These are phyloP conservation scores for Nakaseomyces uthaithaninus DNA, from an alignment of 1,139 yeast genomes.

Conservation along the genomic window DNA sequence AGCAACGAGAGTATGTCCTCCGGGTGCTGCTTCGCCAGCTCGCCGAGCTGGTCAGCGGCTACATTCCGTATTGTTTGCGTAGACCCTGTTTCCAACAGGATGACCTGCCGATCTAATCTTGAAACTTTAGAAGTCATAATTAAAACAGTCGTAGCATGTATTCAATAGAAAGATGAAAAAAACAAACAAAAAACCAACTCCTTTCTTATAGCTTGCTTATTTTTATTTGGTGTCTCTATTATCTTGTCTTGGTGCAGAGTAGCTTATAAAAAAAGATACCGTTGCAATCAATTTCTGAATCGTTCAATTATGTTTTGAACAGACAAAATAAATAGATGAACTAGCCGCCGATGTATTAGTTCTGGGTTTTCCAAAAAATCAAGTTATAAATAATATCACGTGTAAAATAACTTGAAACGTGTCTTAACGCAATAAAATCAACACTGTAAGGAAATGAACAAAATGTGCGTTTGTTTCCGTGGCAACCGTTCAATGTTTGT, in stretches of 20 bases:
- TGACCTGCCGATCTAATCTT: constrained; percentile 63
- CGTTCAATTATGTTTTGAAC: too few relatives aligned
- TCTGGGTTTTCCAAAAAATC: background rate
- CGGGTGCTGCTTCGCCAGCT: constrained; percentile 87
- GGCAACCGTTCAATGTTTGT: too few relatives aligned
- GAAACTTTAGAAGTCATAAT: constrained; percentile 33
- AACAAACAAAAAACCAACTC: background rate
- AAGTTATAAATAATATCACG: background rate
- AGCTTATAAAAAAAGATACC: too few relatives aligned
- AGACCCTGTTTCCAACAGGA: constrained; percentile 86
- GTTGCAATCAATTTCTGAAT: too few relatives aligned
- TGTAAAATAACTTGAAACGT: constrained; percentile 1
- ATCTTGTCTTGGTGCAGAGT: too few relatives aligned
- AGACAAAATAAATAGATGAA: too few relatives aligned
- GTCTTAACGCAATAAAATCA: too few relatives aligned
- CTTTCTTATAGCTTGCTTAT: too few relatives aligned
- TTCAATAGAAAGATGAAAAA: background rate
- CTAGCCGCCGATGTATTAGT: background rate
- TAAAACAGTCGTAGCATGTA: background rate
- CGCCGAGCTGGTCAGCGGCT: constrained; percentile 96
- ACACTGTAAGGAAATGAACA: too few relatives aligned
- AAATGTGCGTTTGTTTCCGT: too few relatives aligned
- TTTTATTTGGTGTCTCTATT: too few relatives aligned
- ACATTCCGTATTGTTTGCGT: constrained; percentile 89
- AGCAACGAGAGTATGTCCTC: constrained; percentile 79